Base-by-base conservation (phyloP, 2,329 filamentous ascomycete species). In the Zymoseptoria passerinii region DNA sequence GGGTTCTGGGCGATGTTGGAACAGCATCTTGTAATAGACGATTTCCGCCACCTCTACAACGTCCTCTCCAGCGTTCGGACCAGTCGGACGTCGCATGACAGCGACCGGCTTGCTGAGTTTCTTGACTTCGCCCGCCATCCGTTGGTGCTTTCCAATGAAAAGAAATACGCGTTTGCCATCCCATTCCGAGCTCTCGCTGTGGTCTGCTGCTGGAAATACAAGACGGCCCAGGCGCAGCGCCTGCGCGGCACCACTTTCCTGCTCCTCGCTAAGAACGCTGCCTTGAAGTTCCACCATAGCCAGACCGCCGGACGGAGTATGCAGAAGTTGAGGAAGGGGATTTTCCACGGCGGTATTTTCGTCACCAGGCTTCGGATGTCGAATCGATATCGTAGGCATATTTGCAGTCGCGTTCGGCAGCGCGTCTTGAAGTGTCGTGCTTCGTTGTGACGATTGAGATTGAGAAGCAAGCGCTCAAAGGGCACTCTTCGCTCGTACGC, bases 271-370 rank as follows among this genome's bases (percentile, higher is more conserved):
- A 73, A 95, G 92, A 75, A 99, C 86, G 13, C 84, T 90, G 61
- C 92, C 94, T 78, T 99, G 94, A 13, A 99, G 83, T 76, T 97
- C 94, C 58, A 99, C 79, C 51, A 99, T 80, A 18, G 92, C 92
- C 48, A 96, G n/a, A n/a, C n/a, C 83, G 54, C 94, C 94, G 0
- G 88, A 86, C 0, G 94, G 94, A 0, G 92, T 96, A 67, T 92
- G 89, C 16, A 97, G 83, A 62, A 96, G 80, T n/a, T 81, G 73
- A 1, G 94, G 94, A 4, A 97, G 82, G 3, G 89, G 85, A 66
- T 82, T 84, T 28, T 44, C 4, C 35, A 44, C 35, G 13, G 35
- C 35, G 13, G 35, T 16, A 44, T 13, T 44, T 7, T 44, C 4
- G 13, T 16, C 7, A 16, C 13, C n/a, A 13, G 35, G 35, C 35